A percentile compares a stretch with the other conserved stretches of the same genome.
phyloP scores from a whole-genome alignment of 768 basidiomycete species.

The Mycena amicta region DNA sequence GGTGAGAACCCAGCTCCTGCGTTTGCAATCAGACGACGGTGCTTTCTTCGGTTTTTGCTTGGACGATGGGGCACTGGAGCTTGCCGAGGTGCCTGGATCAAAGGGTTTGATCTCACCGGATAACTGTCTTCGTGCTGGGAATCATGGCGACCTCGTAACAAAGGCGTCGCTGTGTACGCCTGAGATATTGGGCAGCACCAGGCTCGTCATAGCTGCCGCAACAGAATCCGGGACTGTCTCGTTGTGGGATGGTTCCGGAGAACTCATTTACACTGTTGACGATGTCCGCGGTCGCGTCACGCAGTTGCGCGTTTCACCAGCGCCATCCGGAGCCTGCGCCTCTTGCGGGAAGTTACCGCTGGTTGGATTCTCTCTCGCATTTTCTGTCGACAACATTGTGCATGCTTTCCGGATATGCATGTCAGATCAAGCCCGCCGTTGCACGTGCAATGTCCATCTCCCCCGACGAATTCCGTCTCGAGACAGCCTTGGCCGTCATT shows the following conservation, averaged over 20 bases:
- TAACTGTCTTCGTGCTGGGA: slow-evolving; percentile 61
- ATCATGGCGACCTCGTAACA: slow-evolving; percentile 53
- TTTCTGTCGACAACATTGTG: slow-evolving; percentile 67
- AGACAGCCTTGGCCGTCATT: slow-evolving; percentile 54
- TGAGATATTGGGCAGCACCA: slow-evolving; percentile 51
- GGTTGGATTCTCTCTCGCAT: slow-evolving; percentile 66
- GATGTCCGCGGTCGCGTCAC: slow-evolving; percentile 60
- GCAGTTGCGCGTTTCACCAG: slow-evolving; percentile 60
- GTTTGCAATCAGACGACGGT: slow-evolving; percentile 47
- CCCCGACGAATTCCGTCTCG: slow-evolving; percentile 48
- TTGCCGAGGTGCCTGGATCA: slow-evolving; percentile 54
- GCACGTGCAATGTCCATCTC: slow-evolving; percentile 62
- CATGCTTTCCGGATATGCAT: slow-evolving; percentile 66
- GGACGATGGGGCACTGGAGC: slow-evolving; percentile 67
- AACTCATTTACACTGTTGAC: slow-evolving; percentile 64
- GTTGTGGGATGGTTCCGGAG: slow-evolving; percentile 74
- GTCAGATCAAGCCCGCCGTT: slow-evolving; percentile 59
- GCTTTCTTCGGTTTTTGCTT: slow-evolving; percentile 61
- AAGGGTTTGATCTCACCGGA: slow-evolving; percentile 44
- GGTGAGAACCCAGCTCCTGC: slow-evolving; percentile 51
- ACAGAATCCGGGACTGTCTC: slow-evolving; percentile 72
- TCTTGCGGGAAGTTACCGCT: slow-evolving; percentile 70
- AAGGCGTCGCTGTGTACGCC: slow-evolving; percentile 55
- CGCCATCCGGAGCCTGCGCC: slow-evolving; percentile 58
- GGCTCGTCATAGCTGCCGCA: slow-evolving; percentile 60